These are phyloP conservation scores for Schizophyllum amplum DNA, from an alignment of 1,284 basidiomycete genomes.

Conservation along the genomic window DNA sequence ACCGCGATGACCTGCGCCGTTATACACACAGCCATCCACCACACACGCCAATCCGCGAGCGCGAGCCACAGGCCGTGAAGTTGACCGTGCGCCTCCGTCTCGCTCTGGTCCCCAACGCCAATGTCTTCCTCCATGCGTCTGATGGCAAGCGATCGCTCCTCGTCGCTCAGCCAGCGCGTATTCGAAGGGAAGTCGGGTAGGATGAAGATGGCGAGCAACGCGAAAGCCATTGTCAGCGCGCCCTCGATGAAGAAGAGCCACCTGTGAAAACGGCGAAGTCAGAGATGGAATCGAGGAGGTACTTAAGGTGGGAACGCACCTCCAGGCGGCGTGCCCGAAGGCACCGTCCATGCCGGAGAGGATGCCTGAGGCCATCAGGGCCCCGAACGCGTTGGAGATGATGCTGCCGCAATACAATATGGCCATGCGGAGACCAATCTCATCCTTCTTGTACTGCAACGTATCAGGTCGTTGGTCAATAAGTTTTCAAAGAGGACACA, in stretches of 20 bases:
- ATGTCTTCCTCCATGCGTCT: conserved; percentile 70
- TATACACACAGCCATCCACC: conserved; percentile 52
- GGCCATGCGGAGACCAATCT: conserved; percentile 59
- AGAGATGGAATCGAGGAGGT: neutral
- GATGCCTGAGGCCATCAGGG: conserved; percentile 63
- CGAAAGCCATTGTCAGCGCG: conserved; percentile 56
- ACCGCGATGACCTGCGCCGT: conserved; percentile 46
- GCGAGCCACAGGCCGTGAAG: conserved; percentile 48
- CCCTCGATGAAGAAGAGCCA: conserved; percentile 79
- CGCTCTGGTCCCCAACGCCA: conserved; percentile 43
- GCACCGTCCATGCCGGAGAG: conserved; percentile 60
- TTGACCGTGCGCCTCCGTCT: conserved; percentile 31
- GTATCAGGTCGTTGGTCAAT: neutral
- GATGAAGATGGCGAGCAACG: conserved; percentile 53
- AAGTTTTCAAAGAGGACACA: neutral
- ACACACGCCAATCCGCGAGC: conserved; percentile 66
- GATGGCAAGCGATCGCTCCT: conserved; percentile 63
- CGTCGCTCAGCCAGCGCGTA: conserved; percentile 50
- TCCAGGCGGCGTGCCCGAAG: conserved; percentile 65
- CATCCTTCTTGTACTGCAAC: conserved; percentile 54
- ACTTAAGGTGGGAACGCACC: conserved; percentile 25
- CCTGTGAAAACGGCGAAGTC: conserved; percentile 19
- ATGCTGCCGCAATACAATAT: conserved; percentile 63
- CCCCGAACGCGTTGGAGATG: conserved; percentile 70
- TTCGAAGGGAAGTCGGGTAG: conserved; percentile 73